Evolutionary conservation across 805 yeast genomes (phyloP).

Genomic region (Kluyveromyces lactis): DNA sequence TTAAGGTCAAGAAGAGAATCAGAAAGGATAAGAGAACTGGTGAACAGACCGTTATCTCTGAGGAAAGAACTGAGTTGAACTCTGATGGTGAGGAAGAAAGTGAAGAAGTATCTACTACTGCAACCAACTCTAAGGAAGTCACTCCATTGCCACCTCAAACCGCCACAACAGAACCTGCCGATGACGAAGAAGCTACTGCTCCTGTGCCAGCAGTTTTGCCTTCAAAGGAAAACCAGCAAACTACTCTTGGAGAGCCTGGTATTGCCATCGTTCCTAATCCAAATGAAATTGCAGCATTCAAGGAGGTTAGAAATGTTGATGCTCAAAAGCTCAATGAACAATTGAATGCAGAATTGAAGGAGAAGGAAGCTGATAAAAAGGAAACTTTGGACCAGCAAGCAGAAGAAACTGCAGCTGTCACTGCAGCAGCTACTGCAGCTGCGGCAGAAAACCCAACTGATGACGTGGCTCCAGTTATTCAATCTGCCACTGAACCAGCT

Average conservation of each 20-base stretch:
- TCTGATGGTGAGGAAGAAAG: conserved; percentile 14
- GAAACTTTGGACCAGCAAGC: not conserved
- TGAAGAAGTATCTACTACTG: conserved; percentile 8
- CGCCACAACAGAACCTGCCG: conserved; percentile 9
- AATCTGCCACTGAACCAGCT: conserved; percentile 2
- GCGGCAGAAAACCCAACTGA: not conserved
- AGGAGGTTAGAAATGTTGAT: conserved; percentile 46
- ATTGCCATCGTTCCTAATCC: conserved; percentile 45
- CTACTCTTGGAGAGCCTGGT: conserved; percentile 64
- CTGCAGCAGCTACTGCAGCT: conserved; percentile 1
- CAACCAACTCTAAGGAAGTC: conserved; percentile 11
- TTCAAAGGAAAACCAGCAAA: conserved; percentile 31
- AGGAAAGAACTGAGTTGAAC: conserved; percentile 19
- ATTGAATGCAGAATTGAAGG: conserved; percentile 18
- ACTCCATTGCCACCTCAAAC: conserved; percentile 15
- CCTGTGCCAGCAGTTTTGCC: conserved; percentile 35
- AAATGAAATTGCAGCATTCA: conserved; percentile 57
- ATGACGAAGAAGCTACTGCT: conserved; percentile 10
- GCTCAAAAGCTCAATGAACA: conserved; percentile 50
- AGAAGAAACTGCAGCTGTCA: not conserved
- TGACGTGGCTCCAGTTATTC: not conserved
- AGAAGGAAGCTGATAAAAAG: conserved; percentile 4
- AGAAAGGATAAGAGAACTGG: conserved; percentile 36
- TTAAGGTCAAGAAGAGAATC: conserved; percentile 32
- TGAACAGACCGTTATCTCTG: conserved; percentile 31